These are phyloP conservation scores for Mucor racemosus DNA, from an alignment of 371 early-diverging fungal species.

Conservation along the genomic window DNA sequence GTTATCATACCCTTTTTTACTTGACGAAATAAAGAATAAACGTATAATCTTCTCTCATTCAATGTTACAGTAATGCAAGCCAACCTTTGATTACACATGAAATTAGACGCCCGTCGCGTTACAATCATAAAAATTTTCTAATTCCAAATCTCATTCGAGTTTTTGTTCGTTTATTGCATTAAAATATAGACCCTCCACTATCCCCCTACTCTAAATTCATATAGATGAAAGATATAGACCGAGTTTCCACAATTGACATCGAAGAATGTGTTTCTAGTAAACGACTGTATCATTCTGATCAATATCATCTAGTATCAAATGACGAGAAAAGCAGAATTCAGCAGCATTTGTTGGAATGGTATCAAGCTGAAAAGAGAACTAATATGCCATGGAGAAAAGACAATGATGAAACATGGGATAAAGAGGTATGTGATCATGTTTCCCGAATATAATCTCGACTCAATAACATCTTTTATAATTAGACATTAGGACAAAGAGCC, in stretches of 20 bases:
- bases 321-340: slow-evolving; percentile 45
- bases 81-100: not conserved
- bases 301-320: slow-evolving; percentile 37
- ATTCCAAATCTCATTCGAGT: not conserved
- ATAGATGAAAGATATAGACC: not conserved
- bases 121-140: not conserved
- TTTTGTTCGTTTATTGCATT: slow-evolving; percentile 2
- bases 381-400: slow-evolving; percentile 75
- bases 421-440: slow-evolving; percentile 17
- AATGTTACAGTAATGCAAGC: not conserved
- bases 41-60: not conserved
- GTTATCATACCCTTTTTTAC: slow-evolving; percentile 3
- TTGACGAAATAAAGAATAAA: not conserved
- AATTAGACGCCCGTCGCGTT: slow-evolving; percentile 2
- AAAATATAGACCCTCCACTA: not conserved
- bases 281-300: slow-evolving; percentile 32
- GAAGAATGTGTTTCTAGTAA: slow-evolving; percentile 43
- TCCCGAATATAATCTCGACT: not conserved
- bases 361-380: slow-evolving; percentile 62
- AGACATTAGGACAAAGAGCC: slow-evolving; percentile 61
- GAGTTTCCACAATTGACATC: slow-evolving; percentile 15
- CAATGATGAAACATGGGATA: slow-evolving; percentile 26
- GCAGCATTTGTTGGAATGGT: slow-evolving; percentile 65
- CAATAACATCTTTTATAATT: not conserved
- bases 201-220: not conserved